Percentiles rank a stretch among this genome's conserved stretches.
Evolutionary conservation across 257 asterid species (phyloP).

Genomic region (Solanum corneliomulleri): DNA sequence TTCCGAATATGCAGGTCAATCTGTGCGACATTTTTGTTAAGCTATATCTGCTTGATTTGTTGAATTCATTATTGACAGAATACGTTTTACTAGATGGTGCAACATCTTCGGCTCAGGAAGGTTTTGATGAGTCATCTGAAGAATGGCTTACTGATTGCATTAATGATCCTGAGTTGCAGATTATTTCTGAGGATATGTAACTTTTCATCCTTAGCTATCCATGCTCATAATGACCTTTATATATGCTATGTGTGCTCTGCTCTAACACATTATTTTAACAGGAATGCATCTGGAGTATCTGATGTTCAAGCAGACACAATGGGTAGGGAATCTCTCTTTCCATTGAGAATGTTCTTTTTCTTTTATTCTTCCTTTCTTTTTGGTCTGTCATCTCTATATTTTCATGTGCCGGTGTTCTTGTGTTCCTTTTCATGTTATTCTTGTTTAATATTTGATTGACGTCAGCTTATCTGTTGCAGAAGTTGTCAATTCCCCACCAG

Average conservation of each 20-base stretch:
- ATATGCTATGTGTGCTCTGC: neutral
- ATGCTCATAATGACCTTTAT: neutral
- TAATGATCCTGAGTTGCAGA: constrained; percentile 11
- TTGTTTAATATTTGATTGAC: neutral
- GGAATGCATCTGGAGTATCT: neutral
- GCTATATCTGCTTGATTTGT: neutral
- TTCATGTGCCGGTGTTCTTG: neutral
- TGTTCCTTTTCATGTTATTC: neutral
- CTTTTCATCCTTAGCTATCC: neutral
- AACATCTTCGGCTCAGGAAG: constrained; percentile 11
- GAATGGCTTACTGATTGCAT: constrained; percentile 25
- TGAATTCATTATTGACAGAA: neutral
- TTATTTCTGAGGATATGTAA: constrained; percentile 3
- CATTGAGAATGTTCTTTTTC: neutral
- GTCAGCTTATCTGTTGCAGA: neutral
- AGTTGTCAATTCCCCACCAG: neutral
- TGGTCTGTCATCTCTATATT: neutral
- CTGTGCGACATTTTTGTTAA: neutral
- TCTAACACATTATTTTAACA: neutral
- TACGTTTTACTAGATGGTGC: constrained; percentile 11
- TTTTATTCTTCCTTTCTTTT: neutral
- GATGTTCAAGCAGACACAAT: constrained; percentile 1
- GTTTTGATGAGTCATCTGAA: constrained; percentile 25
- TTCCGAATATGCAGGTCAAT: constrained; percentile 52
- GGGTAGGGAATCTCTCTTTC: constrained; percentile 1